Evolutionary conservation across 2,329 filamentous ascomycete genomes (phyloP).

Genomic region (Niveomyces coronatus): DNA sequence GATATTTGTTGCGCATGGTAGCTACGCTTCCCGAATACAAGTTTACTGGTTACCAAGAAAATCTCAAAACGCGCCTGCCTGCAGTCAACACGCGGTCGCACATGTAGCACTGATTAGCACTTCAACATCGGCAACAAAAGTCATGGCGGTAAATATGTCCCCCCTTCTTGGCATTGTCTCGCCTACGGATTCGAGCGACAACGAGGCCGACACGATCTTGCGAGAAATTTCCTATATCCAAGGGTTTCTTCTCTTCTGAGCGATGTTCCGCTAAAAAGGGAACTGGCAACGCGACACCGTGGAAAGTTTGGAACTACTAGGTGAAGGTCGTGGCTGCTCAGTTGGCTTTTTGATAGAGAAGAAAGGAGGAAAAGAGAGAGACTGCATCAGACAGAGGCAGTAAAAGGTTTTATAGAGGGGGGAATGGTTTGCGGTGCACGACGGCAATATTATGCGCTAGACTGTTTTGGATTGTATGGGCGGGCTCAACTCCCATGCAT

Average conservation of each 20-base stretch:
- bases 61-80: no score
- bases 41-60: no score
- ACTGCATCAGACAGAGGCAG: background rate
- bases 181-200: slow-evolving; percentile 27
- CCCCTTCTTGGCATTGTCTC: slow-evolving; percentile 52
- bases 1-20: no score
- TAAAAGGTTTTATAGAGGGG: slow-evolving; percentile 1
- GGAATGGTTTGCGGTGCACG: slow-evolving; percentile 4
- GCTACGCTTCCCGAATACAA: no score
- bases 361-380: slow-evolving; percentile 27
- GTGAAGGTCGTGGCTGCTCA: slow-evolving; percentile 56
- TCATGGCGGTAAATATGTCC: slow-evolving; percentile 31
- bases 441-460: slow-evolving; percentile 8
- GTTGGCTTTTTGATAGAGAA: slow-evolving; percentile 50
- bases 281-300: slow-evolving; percentile 56
- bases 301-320: slow-evolving; percentile 33
- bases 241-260: slow-evolving; percentile 50
- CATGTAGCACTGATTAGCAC: background rate
- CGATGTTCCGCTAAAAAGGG: slow-evolving; percentile 32
- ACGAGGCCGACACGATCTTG: slow-evolving; percentile 25
- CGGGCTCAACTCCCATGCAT: no score
- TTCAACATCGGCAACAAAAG: background rate
- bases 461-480: slow-evolving; percentile 5
- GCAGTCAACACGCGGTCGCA: background rate
- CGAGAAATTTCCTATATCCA: slow-evolving; percentile 55